A percentile compares a stretch with the other conserved stretches of the same genome.
Evolutionary conservation across 192 early-diverging fungal genomes (phyloP).

Genomic region (Backusella tuberculispora): DNA sequence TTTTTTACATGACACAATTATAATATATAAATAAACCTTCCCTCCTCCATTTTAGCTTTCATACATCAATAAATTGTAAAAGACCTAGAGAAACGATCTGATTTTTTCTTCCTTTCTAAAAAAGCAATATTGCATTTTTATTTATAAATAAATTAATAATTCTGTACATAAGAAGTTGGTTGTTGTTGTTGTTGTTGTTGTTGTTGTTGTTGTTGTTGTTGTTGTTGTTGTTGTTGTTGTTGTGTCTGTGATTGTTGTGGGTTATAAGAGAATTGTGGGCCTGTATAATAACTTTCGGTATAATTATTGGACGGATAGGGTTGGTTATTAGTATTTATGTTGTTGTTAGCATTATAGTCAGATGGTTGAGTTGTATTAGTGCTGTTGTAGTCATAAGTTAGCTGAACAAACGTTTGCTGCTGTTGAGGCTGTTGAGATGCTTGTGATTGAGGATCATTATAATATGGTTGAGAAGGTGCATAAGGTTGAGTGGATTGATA

Average conservation of each 20-base stretch:
- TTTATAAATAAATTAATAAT: constrained; percentile 6
- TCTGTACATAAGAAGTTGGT: constrained; percentile 11
- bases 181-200: not conserved
- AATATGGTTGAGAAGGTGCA: not conserved
- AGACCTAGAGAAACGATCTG: too few species aligned
- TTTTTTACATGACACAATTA: too few species aligned
- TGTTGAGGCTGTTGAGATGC: not conserved
- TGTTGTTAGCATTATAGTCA: not conserved
- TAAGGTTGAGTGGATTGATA: not conserved
- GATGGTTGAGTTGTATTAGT: constrained; percentile 7
- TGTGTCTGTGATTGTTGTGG: constrained; percentile 22
- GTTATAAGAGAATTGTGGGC: too few species aligned
- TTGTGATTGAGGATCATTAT: constrained; percentile 7
- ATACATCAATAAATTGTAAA: too few species aligned
- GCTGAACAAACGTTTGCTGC: not conserved
- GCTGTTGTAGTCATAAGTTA: not conserved
- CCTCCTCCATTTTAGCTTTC: too few species aligned
- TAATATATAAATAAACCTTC: too few species aligned
- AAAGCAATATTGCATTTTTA: too few species aligned
- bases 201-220: not conserved
- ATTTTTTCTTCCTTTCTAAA: too few species aligned
- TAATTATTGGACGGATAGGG: not conserved
- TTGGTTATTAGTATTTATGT: not conserved
- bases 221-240: not conserved
- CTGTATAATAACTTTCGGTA: not conserved